Base-by-base conservation (phyloP, 805 yeast genomes). In the Tetrapisispora arboricola region DNA sequence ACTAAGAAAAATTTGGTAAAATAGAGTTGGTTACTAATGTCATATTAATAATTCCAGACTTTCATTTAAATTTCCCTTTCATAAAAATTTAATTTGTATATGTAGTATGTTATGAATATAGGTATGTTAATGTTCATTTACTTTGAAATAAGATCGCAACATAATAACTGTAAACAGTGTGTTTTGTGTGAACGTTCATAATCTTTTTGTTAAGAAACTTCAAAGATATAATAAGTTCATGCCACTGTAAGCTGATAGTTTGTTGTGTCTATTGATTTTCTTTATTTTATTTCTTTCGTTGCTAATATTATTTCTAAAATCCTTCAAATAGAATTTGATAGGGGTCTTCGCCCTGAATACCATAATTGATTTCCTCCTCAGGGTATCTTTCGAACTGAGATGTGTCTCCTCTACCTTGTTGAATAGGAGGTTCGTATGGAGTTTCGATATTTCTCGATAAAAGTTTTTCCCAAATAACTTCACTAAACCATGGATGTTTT, bases 381-480 rank as follows among this genome's bases (percentile, higher is more conserved):
- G 86, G 84, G 52, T 80, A 80, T 43, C 76, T 69, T 54, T 80
- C 87, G 44, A 76, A 79, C 55, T 80, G 76, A 3, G 94, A 81
- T 2, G 92, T 75, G 56, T 87, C 96, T 46, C 96, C 96, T 24
- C 80, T 86, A 19, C 94, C 94, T 16, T 82, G 75, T 38, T 87
- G 82, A 49, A 87, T 85, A 17, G 95, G 94, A 3, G 96, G 96
- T 62, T 87, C 96, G 57, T 87, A 87, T 2, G 96, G 96, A 2
- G 95, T 87, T 57, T 87, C 96, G 39, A 87, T 87, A 53, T 84
- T 88, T 55, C 85, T 80, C 33, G 82, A 75, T 41, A 85, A 64
- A 46, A 87, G 70, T 60, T 83, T 81, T 43, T 85, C 94, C 96
- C 96, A 87, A 12, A 84, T 79, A 18, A 87, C 96, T 60, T 87